Percentiles rank a stretch among this genome's conserved stretches.
phyloP scores from a whole-genome alignment of 2,329 filamentous ascomycete species.

The Paraphoma chrysanthemicola region DNA sequence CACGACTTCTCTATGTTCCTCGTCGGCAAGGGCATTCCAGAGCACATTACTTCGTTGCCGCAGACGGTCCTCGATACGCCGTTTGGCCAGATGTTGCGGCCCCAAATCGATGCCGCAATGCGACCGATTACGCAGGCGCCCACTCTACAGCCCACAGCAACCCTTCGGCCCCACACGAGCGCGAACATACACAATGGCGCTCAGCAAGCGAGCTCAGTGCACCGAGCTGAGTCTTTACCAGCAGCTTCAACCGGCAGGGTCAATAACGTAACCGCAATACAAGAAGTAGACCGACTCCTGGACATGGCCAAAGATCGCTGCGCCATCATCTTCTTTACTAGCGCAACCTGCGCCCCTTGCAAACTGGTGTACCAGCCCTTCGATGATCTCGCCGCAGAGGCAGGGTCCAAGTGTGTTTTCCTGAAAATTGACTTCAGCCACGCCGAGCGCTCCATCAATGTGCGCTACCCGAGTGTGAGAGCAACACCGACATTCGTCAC shows the following conservation, averaged over 20 bases:
- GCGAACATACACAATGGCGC: conserved; percentile 12
- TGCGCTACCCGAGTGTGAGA: conserved; percentile 67
- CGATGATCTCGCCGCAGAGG: conserved; percentile 78
- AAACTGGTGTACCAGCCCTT: conserved; percentile 82
- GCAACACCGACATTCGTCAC: conserved; percentile 91
- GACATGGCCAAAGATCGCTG: conserved; percentile 68
- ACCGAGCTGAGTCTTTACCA: conserved; percentile 15
- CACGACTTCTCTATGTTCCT: conserved; percentile 92
- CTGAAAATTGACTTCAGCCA: conserved; percentile 83
- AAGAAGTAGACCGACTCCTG: conserved; percentile 68
- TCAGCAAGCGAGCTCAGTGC: conserved; percentile 7
- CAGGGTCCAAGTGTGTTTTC: conserved; percentile 70
- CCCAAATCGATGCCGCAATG: conserved; percentile 73
- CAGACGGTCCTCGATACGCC: conserved; percentile 84
- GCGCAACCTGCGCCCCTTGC: conserved; percentile 84
- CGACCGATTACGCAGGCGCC: conserved; percentile 68
- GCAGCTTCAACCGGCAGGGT: conserved; percentile 58
- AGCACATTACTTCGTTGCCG: conserved; percentile 84
- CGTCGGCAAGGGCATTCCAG: conserved; percentile 85
- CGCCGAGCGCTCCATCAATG: conserved; percentile 57
- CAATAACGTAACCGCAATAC: conserved; percentile 64
- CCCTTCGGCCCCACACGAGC: conserved; percentile 15
- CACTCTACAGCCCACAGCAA: conserved; percentile 43
- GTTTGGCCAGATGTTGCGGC: conserved; percentile 85
- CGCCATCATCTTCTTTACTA: conserved; percentile 91